These are phyloP conservation scores for Cynara cardunculus DNA, from an alignment of 129 eudicot species.

Conservation along the genomic window DNA sequence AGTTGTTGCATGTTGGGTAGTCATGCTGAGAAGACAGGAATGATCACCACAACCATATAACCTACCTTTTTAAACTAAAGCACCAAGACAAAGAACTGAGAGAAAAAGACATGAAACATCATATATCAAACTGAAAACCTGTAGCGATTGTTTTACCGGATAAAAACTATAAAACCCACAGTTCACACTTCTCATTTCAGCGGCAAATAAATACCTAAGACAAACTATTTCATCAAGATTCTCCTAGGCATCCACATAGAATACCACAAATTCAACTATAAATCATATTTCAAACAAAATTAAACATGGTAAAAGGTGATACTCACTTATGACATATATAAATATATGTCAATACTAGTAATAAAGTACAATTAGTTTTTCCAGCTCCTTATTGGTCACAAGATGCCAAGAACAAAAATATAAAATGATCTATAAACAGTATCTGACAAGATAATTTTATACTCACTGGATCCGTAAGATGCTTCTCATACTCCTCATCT, in stretches of 20 bases:
- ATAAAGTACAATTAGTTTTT: not conserved
- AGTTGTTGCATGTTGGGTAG: too few relatives aligned
- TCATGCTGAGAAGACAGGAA: too few relatives aligned
- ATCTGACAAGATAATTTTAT: not conserved
- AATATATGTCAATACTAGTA: not conserved
- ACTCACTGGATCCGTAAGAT: conserved; percentile 82
- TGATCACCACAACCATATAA: too few relatives aligned
- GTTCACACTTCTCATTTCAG: not conserved
- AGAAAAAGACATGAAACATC: not conserved
- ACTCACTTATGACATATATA: not conserved
- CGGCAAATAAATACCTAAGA: not conserved
- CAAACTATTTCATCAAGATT: not conserved
- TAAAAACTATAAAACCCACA: too few relatives aligned
- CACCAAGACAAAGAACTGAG: too few relatives aligned
- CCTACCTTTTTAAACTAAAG: too few relatives aligned
- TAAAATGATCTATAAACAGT: not conserved
- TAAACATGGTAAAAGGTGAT: not conserved
- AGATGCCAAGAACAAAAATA: not conserved
- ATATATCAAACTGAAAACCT: not conserved
- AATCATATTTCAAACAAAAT: not conserved
- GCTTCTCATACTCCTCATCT: conserved; percentile 87
- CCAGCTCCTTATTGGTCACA: not conserved
- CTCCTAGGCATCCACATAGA: not conserved
- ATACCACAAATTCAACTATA: not conserved
- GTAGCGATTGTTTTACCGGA: not conserved